Base-by-base conservation (phyloP, 768 basidiomycete species). In the Rhizopogon vulgaris region DNA sequence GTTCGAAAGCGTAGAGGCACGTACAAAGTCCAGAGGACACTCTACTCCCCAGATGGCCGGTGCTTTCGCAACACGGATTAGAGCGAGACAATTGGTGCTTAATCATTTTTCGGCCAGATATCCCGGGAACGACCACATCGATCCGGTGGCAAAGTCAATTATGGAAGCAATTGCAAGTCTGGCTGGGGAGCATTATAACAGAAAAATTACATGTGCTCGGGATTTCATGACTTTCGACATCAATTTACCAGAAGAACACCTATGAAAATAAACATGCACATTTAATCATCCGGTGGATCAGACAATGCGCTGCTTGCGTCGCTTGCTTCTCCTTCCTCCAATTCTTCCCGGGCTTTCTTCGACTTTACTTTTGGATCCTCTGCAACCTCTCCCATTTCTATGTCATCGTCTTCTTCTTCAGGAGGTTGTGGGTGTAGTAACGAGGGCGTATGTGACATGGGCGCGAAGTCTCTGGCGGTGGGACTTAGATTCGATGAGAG, bases 21-120 rank as follows among this genome's bases (percentile, higher is more conserved):
- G 82, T 52, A 73, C 90, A 6, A 85, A 74, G 63, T 83, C 82
- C 2, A 78, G 90, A 63, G 94, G 93, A 0, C 93, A 96, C 66
- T 92, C 90, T 4, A 96, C 93, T 11, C 91, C 93, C 1, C 88
- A 90, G 60, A 88, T 93, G 83, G 94, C 91, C 7, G 93, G 84
- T 10, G 72, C 73, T 11, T 94, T 94, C 62, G 93, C 87, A 4
- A 81, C 76, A 63, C 70, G 67, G 8, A 79, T 90, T 38, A 62
- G 74, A 5, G 87, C 90, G 24, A 71, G 69, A 53, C 75, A 69
- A 51, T 73, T 95, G 17, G 70, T 88, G 38, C 70, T 96, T 43
- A 94, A 93, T 61, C 92, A 95, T 65, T 90, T 95, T 63, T 91
- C 90, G 47, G 70, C 88, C 25, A 78, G 87, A 57, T 94, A 91